phyloP scores from a whole-genome alignment of 768 basidiomycete genomes.

The Terana coerulea region DNA sequence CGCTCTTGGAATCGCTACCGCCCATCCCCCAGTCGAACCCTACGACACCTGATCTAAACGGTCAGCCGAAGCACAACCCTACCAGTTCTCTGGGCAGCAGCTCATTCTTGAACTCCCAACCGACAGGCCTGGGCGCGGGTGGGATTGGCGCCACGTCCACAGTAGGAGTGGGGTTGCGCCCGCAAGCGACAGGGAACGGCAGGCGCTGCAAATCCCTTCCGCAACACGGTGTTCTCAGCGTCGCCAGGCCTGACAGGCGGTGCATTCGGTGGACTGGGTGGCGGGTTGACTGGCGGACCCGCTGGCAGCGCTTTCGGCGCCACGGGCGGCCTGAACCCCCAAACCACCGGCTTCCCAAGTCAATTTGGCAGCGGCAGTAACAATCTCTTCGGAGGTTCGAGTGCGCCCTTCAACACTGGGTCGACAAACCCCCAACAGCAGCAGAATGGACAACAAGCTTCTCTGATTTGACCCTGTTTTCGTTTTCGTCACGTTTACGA shows the following conservation, averaged over 20 bases:
- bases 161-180: slow-evolving; percentile 32
- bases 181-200: slow-evolving; percentile 36
- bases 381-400: slow-evolving; percentile 18
- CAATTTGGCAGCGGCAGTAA: slow-evolving; percentile 10
- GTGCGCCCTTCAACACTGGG: slow-evolving; percentile 11
- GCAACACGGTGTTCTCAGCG: slow-evolving; percentile 33
- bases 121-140: slow-evolving; percentile 49
- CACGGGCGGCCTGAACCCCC: slow-evolving; percentile 20
- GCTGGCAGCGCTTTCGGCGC: slow-evolving; percentile 11
- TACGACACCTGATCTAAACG: slow-evolving; percentile 3
- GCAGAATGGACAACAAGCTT: slow-evolving; percentile 37
- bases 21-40: slow-evolving; percentile 58
- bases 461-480: slow-evolving; percentile 41
- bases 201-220: slow-evolving; percentile 38
- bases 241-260: slow-evolving; percentile 7
- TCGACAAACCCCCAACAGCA: slow-evolving; percentile 26
- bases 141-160: slow-evolving; percentile 26
- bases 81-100: slow-evolving; percentile 13
- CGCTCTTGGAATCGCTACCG: slow-evolving; percentile 50
- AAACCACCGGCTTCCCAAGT: slow-evolving; percentile 11
- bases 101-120: slow-evolving; percentile 39
- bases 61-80: slow-evolving; percentile 2
- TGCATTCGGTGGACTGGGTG: slow-evolving; percentile 5
- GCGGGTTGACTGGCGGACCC: slow-evolving; percentile 8
- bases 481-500: slow-evolving; percentile 7